Evolutionary conservation across 495 filamentous ascomycete species (phyloP).

Genomic region (Penicillium cosmopolitanum): DNA sequence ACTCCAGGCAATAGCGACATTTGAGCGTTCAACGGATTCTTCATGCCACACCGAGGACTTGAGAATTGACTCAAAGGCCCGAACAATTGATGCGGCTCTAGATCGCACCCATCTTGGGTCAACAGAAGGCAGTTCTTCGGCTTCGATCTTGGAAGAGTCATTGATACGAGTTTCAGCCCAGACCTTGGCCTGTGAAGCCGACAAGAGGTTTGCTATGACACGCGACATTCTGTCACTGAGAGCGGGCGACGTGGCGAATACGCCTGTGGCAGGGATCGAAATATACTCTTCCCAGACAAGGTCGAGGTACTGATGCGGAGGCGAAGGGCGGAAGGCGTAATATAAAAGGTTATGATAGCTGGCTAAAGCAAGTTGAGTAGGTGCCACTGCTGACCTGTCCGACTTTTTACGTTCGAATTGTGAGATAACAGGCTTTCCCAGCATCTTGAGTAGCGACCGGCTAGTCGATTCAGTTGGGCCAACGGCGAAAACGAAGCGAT

Average conservation of each 20-base stretch:
- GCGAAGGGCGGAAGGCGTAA: conserved; percentile 77
- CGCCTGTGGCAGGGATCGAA: conserved; percentile 43
- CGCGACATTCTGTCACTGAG: conserved; percentile 58
- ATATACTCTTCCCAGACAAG: conserved; percentile 81
- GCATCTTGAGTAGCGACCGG: conserved; percentile 61
- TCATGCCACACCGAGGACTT: conserved; percentile 56
- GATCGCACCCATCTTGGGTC: conserved; percentile 89
- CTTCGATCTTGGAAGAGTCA: conserved; percentile 56
- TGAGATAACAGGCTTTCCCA: conserved; percentile 68
- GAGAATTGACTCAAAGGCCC: conserved; percentile 66
- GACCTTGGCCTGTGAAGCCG: conserved; percentile 60
- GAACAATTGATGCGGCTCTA: conserved; percentile 62
- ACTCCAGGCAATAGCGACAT: conserved; percentile 66
- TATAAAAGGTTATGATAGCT: conserved; percentile 83
- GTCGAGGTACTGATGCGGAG: conserved; percentile 64
- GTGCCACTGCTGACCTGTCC: conserved; percentile 58
- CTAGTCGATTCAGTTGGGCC: conserved; percentile 64
- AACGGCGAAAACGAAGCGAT: conserved; percentile 73
- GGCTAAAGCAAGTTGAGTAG: conserved; percentile 62
- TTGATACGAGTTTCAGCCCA: conserved; percentile 77
- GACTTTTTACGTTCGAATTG: conserved; percentile 69
- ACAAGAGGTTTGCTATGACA: conserved; percentile 71
- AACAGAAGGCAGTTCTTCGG: conserved; percentile 75
- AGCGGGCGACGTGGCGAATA: conserved; percentile 34
- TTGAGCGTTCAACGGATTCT: conserved; percentile 43